These are phyloP conservation scores for Cladosporium phlei DNA, from an alignment of 2,329 filamentous ascomycete species.

Conservation along the genomic window DNA sequence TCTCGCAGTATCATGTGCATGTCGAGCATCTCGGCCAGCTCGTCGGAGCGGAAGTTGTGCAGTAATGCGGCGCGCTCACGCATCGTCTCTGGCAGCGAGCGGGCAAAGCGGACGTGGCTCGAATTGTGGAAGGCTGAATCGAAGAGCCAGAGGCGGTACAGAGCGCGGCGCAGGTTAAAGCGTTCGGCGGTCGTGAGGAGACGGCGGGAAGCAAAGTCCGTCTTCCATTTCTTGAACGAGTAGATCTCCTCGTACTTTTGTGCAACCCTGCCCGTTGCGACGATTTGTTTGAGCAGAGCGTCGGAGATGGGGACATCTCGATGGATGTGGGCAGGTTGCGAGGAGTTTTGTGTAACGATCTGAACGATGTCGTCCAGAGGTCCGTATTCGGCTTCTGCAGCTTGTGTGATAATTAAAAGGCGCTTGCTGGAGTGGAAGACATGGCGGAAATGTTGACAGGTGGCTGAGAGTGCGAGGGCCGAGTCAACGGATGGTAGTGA, in stretches of 20 bases:
- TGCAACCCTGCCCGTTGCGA: conserved; percentile 51
- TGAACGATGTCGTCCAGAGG: conserved; percentile 56
- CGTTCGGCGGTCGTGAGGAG: conserved; percentile 48
- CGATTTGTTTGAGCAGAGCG: conserved; percentile 52
- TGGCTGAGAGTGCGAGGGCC: conserved; percentile 50
- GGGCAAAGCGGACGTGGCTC: conserved; percentile 47
- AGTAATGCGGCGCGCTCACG: conserved; percentile 52
- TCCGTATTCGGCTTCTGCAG: conserved; percentile 53
- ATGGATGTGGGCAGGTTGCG: conserved; percentile 52
- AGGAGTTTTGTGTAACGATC: conserved; percentile 56
- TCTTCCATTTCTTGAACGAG: conserved; percentile 59
- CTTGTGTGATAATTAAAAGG: conserved; percentile 50
- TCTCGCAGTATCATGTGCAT: conserved; percentile 52
- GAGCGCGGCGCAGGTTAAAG: conserved; percentile 49
- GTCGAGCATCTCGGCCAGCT: conserved; percentile 58
- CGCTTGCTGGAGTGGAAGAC: conserved; percentile 52
- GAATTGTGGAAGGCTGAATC: conserved; percentile 53
- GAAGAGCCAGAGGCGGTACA: conserved; percentile 60
- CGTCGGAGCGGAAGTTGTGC: conserved; percentile 53
- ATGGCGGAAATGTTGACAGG: conserved; percentile 51
- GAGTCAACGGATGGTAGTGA: conserved; percentile 50
- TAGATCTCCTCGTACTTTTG: conserved; percentile 58
- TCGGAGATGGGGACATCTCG: conserved; percentile 51
- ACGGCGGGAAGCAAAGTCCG: conserved; percentile 52
- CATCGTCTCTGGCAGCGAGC: conserved; percentile 43